Evolutionary conservation across 441 rosid species (phyloP).

Genomic region (Manihot esculenta): DNA sequence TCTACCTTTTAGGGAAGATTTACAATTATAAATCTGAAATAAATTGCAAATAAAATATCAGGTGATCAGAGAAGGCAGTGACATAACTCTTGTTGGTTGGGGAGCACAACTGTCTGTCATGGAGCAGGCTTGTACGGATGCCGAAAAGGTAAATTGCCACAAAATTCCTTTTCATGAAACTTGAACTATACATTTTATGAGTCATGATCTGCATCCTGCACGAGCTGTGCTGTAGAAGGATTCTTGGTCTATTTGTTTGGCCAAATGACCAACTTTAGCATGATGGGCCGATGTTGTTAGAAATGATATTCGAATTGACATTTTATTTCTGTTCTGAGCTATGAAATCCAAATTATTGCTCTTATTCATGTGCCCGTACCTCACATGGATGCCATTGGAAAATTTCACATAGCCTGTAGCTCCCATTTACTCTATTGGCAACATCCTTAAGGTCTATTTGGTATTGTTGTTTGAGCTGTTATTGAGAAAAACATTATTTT

Average conservation of each 20-base stretch:
- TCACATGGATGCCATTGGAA: neutral
- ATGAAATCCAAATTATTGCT: neutral
- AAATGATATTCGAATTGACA: neutral
- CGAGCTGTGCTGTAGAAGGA: neutral
- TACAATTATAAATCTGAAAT: conserved; percentile 16
- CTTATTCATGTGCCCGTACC: neutral
- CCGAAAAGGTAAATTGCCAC: conserved; percentile 49
- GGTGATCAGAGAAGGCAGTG: conserved; percentile 80
- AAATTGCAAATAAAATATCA: conserved; percentile 28
- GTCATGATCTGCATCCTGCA: neutral
- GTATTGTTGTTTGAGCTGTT: too few species aligned
- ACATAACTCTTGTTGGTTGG: conserved; percentile 92
- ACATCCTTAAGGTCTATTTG: neutral
- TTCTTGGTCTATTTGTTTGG: neutral
- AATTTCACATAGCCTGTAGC: neutral
- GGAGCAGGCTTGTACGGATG: conserved; percentile 81
- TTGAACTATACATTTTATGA: neutral
- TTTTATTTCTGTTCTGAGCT: neutral
- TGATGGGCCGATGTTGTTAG: neutral
- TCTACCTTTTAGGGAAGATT: conserved; percentile 3
- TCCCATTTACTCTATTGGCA: neutral
- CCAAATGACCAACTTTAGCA: neutral
- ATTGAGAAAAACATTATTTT: too few species aligned
- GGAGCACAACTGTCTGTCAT: conserved; percentile 83
- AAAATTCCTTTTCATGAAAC: conserved; percentile 5